phyloP scores from a whole-genome alignment of 2,329 filamentous ascomycete species.

The Juglanconis oblonga region DNA sequence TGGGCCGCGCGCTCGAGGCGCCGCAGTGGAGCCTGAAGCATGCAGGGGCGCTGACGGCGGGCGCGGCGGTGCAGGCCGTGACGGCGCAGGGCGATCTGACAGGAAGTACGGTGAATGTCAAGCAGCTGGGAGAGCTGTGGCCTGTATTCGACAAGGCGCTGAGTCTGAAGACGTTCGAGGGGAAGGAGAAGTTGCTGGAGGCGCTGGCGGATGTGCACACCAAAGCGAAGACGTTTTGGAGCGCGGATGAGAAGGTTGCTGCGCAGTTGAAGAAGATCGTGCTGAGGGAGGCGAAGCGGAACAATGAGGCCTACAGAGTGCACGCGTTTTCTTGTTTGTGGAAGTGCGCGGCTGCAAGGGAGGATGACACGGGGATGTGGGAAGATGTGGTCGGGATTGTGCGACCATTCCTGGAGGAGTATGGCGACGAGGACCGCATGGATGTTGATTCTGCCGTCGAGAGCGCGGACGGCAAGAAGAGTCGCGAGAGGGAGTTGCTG shows the following conservation, averaged over 20 bases:
- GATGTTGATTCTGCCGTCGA: slow-evolving; percentile 53
- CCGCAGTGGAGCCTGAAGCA: slow-evolving; percentile 90
- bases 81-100: slow-evolving; percentile 54
- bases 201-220: slow-evolving; percentile 77
- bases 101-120: slow-evolving; percentile 53
- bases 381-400: slow-evolving; percentile 64
- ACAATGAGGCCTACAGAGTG: slow-evolving; percentile 80
- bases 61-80: slow-evolving; percentile 67
- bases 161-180: slow-evolving; percentile 85
- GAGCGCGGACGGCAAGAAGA: slow-evolving; percentile 34
- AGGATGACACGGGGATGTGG: slow-evolving; percentile 56
- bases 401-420: slow-evolving; percentile 57
- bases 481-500: slow-evolving; percentile 32
- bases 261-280: slow-evolving; percentile 75
- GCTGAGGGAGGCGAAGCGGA: slow-evolving; percentile 84
- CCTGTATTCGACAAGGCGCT: slow-evolving; percentile 78
- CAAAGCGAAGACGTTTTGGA: slow-evolving; percentile 58
- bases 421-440: slow-evolving; percentile 62
- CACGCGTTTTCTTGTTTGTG: slow-evolving; percentile 72
- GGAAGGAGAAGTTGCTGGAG: slow-evolving; percentile 81
- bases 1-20: slow-evolving; percentile 67
- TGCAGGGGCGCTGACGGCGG: slow-evolving; percentile 76
- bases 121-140: slow-evolving; percentile 69
- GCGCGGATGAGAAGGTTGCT: slow-evolving; percentile 48
- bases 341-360: slow-evolving; percentile 64